Conservation (phyloP, 2,329 filamentous ascomycete genomes). For the Ascochyta viciae-villosae region DNA sequence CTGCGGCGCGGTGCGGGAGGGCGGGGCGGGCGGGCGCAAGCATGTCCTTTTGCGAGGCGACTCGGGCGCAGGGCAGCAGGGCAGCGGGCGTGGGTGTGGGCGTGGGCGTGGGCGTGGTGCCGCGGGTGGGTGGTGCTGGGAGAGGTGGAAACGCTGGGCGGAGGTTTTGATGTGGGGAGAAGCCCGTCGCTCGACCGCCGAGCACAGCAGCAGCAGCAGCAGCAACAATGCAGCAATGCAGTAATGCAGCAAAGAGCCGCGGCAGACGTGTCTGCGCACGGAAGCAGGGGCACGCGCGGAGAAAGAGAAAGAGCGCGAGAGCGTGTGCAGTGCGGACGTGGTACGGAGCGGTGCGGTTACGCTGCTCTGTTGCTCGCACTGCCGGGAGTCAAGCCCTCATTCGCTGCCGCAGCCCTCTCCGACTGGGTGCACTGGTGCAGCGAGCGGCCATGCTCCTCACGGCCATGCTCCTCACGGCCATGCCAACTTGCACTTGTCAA, state of each 20-base stretch:
- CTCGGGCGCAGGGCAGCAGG: slow-evolving; percentile 25
- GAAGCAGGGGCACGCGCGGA: background rate
- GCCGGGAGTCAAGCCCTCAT: slow-evolving; percentile 21
- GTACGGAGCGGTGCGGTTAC: background rate
- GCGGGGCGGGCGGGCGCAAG: slow-evolving; percentile 29
- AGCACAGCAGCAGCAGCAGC: background rate
- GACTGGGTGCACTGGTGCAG: slow-evolving; percentile 13
- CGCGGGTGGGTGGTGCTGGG: slow-evolving; percentile 19
- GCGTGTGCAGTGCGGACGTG: background rate
- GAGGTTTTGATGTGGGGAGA: slow-evolving; percentile 27
- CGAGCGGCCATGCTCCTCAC: slow-evolving; percentile 3
- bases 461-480: slow-evolving; percentile 2
- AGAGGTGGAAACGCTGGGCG: slow-evolving; percentile 15
- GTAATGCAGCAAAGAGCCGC: background rate
- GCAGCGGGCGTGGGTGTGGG: slow-evolving; percentile 17
- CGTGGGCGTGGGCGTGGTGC: slow-evolving; percentile 27
- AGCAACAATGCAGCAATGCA: background rate
- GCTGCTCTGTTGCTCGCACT: background rate
- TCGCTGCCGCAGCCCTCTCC: slow-evolving; percentile 33
- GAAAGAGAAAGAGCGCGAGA: background rate
- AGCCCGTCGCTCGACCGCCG: slow-evolving; percentile 1
- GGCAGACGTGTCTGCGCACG: background rate
- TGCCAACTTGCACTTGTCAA: background rate
- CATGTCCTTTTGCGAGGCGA: slow-evolving; percentile 37
- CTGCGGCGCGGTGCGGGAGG: slow-evolving; percentile 31